Conservation (phyloP, 345 rosid species). For the Brassica rapa region DNA sequence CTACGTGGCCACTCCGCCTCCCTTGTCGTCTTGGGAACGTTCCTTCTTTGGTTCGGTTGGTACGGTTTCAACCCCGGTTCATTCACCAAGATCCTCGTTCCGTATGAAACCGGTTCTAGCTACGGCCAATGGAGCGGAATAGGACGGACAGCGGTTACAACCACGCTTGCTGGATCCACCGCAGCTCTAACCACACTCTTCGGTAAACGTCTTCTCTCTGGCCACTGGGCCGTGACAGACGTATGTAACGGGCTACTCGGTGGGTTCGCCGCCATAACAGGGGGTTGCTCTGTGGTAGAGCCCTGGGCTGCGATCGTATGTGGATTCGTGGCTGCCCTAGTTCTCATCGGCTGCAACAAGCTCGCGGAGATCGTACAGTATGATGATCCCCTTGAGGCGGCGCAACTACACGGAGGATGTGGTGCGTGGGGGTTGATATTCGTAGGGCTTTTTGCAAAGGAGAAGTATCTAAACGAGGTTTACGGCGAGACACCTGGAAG, state of each 20-base stretch:
- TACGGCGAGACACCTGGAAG: slow-evolving; percentile 42
- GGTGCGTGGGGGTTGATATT: slow-evolving; percentile 82
- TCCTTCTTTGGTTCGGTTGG: slow-evolving; percentile 75
- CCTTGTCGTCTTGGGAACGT: slow-evolving; percentile 65
- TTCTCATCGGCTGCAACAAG: slow-evolving; percentile 64
- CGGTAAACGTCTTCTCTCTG: slow-evolving; percentile 61
- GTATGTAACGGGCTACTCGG: slow-evolving; percentile 87
- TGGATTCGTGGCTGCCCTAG: slow-evolving; percentile 68
- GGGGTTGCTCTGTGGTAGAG: slow-evolving; percentile 81
- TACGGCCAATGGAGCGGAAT: slow-evolving; percentile 76
- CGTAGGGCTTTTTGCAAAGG: slow-evolving; percentile 62
- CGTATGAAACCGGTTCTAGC: slow-evolving; percentile 39
- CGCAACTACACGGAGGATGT: slow-evolving; percentile 86
- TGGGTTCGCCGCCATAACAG: slow-evolving; percentile 78
- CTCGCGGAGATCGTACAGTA: slow-evolving; percentile 56
- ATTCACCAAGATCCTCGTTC: slow-evolving; percentile 41
- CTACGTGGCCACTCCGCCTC: slow-evolving; percentile 67
- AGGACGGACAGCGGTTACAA: slow-evolving; percentile 84
- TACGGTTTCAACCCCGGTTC: slow-evolving; percentile 76
- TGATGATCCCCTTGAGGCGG: slow-evolving; percentile 82
- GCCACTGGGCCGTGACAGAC: slow-evolving; percentile 86
- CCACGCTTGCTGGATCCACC: slow-evolving; percentile 75
- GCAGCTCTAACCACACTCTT: slow-evolving; percentile 83
- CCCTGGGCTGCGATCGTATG: slow-evolving; percentile 87
- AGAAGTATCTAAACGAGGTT: slow-evolving; percentile 55